Conservation (phyloP, 495 filamentous ascomycete species). For the Penicillium tannophilum region DNA sequence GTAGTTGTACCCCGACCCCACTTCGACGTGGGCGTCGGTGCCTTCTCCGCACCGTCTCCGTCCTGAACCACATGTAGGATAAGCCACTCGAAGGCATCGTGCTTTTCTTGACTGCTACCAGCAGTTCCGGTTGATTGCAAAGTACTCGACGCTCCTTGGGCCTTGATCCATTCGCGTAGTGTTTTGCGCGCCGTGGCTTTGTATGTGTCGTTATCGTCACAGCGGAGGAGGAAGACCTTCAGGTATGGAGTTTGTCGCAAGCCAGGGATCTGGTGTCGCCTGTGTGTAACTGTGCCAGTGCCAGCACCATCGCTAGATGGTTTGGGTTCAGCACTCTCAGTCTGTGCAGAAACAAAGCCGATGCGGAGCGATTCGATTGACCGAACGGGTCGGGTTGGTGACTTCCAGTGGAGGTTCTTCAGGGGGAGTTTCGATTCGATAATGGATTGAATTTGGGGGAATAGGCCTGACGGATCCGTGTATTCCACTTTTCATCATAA, state of each 20-base stretch:
- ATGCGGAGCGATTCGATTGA: conserved; percentile 92
- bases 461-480: conserved; percentile 86
- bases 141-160: conserved; percentile 58
- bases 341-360: conserved; percentile 68
- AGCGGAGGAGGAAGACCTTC: conserved; percentile 84
- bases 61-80: conserved; percentile 85
- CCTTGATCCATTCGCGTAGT: conserved; percentile 88
- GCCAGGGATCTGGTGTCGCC: conserved; percentile 93
- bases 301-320: conserved; percentile 39
- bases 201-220: conserved; percentile 94
- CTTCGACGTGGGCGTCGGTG: conserved; percentile 66
- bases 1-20: conserved; percentile 81
- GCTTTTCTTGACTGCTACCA: conserved; percentile 66
- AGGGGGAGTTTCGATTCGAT: conserved; percentile 80
- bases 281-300: conserved; percentile 52
- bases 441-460: conserved; percentile 73
- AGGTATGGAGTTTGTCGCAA: conserved; percentile 92
- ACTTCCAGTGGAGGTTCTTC: conserved; percentile 96
- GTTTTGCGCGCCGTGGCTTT: conserved; percentile 74
- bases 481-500: conserved; percentile 57
- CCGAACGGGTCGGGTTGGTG: conserved; percentile 82
- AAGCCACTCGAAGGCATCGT: conserved; percentile 97
- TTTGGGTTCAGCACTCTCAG: conserved; percentile 35
- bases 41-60: conserved; percentile 63
- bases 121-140: conserved; percentile 37